These are phyloP conservation scores for Lachnellula arida DNA, from an alignment of 2,329 filamentous ascomycete genomes.

Conservation along the genomic window DNA sequence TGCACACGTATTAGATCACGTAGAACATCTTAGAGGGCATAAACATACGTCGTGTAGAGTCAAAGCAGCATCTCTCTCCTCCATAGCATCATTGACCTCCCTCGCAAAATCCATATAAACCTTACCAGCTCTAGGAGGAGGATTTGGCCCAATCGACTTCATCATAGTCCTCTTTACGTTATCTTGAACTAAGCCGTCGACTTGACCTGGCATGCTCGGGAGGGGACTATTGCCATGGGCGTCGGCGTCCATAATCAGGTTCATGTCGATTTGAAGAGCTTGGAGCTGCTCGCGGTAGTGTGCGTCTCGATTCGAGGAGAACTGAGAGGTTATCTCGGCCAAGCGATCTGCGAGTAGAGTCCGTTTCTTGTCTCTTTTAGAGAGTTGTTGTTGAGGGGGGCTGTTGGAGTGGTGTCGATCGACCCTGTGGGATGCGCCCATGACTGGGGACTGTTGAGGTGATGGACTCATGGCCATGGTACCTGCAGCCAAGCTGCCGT, in stretches of 20 bases:
- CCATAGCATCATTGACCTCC: conserved; percentile 81
- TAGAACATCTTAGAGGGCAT: neutral
- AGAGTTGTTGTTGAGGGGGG: conserved; percentile 37
- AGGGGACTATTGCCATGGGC: conserved; percentile 70
- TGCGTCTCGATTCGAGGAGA: conserved; percentile 74
- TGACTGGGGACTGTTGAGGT: conserved; percentile 27
- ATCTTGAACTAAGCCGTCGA: conserved; percentile 31
- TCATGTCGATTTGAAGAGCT: conserved; percentile 87
- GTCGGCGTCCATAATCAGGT: conserved; percentile 77
- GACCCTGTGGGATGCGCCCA: conserved; percentile 21
- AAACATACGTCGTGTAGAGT: conserved; percentile 70
- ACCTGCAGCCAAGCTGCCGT: neutral
- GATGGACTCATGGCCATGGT: conserved; percentile 29
- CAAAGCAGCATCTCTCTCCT: conserved; percentile 80
- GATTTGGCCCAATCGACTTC: conserved; percentile 37
- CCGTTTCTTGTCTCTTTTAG: conserved; percentile 87
- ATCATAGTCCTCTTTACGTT: conserved; percentile 27
- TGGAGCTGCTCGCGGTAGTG: conserved; percentile 87
- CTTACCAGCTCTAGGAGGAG: conserved; percentile 63
- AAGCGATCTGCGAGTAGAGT: conserved; percentile 78
- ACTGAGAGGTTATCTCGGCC: conserved; percentile 68
- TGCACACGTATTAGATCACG: conserved; percentile 30
- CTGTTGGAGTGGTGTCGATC: conserved; percentile 30
- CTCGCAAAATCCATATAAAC: conserved; percentile 82
- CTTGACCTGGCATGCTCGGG: conserved; percentile 44